Percentiles rank a stretch among this genome's conserved stretches.
Evolutionary conservation across 495 filamentous ascomycete species (phyloP).

Genomic region (Penicillium psychrofluorescens): DNA sequence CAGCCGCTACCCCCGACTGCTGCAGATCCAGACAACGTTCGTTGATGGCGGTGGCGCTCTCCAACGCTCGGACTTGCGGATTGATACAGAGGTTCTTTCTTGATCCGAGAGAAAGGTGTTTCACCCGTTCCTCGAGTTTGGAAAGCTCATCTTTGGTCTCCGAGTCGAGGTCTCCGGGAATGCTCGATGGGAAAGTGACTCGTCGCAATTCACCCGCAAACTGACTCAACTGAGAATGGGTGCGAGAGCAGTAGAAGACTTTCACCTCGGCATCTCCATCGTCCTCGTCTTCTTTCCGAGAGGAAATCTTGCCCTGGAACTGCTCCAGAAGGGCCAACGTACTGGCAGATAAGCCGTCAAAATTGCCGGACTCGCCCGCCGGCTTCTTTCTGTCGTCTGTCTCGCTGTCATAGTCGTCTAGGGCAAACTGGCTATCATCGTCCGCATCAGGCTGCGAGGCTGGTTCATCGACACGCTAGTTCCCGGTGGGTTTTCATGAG

Average conservation of each 20-base stretch:
- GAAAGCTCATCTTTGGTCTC: conserved; percentile 18
- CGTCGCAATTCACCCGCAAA: conserved; percentile 85
- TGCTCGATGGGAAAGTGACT: conserved; percentile 64
- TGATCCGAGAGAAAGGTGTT: conserved; percentile 83
- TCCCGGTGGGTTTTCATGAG: neutral
- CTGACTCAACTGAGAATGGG: conserved; percentile 90
- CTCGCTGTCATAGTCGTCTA: conserved; percentile 77
- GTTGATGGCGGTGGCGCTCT: conserved; percentile 77
- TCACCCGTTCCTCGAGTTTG: conserved; percentile 55
- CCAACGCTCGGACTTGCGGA: conserved; percentile 62
- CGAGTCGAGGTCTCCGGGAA: conserved; percentile 26
- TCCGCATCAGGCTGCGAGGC: conserved; percentile 27
- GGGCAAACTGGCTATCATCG: conserved; percentile 65
- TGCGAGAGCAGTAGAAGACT: conserved; percentile 92
- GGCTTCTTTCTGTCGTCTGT: conserved; percentile 29
- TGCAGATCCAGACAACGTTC: conserved; percentile 92
- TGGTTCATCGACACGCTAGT: conserved; percentile 25
- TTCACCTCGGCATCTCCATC: conserved; percentile 55
- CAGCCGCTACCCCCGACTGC: conserved; percentile 57
- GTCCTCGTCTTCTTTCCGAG: conserved; percentile 39
- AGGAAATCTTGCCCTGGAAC: conserved; percentile 27
- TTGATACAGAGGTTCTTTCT: conserved; percentile 94
- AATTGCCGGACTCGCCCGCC: conserved; percentile 11
- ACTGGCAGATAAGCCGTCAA: conserved; percentile 33
- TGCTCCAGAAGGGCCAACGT: conserved; percentile 35